Percentiles rank a stretch among this genome's conserved stretches.
Evolutionary conservation across 169 alveolate species (phyloP).

Genomic region (Plasmodium sp.): DNA sequence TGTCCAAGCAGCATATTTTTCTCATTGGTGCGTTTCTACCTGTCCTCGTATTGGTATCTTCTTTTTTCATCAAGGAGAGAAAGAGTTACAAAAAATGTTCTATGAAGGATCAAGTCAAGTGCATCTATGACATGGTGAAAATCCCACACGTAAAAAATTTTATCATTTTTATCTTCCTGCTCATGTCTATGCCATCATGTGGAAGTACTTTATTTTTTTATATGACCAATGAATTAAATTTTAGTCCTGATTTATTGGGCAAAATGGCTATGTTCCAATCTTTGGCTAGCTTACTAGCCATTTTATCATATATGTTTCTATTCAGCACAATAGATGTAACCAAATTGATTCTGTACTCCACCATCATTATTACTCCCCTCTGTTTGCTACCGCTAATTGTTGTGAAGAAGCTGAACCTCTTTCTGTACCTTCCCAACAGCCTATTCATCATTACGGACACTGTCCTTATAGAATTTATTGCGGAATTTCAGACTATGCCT

Average conservation of each 20-base stretch:
- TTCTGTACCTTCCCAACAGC: constrained; percentile 85
- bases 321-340: constrained; percentile 80
- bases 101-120: constrained; percentile 49
- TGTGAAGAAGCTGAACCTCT: constrained; percentile 84
- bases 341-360: constrained; percentile 83
- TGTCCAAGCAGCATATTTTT: constrained; percentile 80
- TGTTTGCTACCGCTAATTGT: constrained; percentile 84
- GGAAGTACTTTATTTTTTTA: constrained; percentile 90
- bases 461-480: constrained; percentile 85
- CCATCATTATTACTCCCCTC: constrained; percentile 84
- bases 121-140: constrained; percentile 62
- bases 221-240: constrained; percentile 89
- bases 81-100: constrained; percentile 26
- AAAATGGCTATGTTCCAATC: constrained; percentile 87
- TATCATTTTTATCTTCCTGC: constrained; percentile 78
- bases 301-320: constrained; percentile 79
- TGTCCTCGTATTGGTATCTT: constrained; percentile 78
- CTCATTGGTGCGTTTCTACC: constrained; percentile 86
- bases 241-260: constrained; percentile 89
- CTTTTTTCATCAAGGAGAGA: constrained; percentile 82
- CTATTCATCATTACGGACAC: constrained; percentile 90
- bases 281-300: constrained; percentile 87
- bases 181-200: constrained; percentile 90
- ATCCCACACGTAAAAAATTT: constrained; percentile 79
- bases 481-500: constrained; percentile 89